Evolutionary conservation across 257 asterid genomes (phyloP).

Genomic region (Asclepias syriaca): DNA sequence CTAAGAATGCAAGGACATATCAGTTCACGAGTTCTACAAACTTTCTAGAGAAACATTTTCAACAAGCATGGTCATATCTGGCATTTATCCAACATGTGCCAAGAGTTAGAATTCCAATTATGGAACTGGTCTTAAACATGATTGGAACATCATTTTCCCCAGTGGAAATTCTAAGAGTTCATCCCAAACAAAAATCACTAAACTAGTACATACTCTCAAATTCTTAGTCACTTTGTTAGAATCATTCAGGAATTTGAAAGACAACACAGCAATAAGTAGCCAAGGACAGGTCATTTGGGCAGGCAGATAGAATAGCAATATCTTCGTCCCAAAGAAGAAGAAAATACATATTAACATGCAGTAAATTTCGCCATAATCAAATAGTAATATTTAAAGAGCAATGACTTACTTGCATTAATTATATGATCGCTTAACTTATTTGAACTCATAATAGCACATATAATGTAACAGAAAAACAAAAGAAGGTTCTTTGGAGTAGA

Average conservation of each 20-base stretch:
- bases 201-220: not conserved
- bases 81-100: not conserved
- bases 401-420: not conserved
- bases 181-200: not conserved
- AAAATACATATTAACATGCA: not conserved
- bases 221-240: not conserved
- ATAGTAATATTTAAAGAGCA: not conserved
- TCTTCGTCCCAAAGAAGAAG: not conserved
- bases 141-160: not conserved
- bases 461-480: not conserved
- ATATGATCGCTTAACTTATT: not conserved
- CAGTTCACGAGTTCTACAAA: not conserved
- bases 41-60: not conserved
- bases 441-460: not conserved
- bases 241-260: not conserved
- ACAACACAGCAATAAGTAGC: not conserved
- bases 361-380: not conserved
- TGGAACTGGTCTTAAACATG: not conserved
- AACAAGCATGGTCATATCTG: not conserved
- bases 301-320: not conserved
- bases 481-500: not conserved
- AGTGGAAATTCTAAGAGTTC: not conserved
- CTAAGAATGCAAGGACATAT: not conserved
- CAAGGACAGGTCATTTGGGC: not conserved
- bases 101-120: not conserved